Evolutionary conservation across 495 filamentous ascomycete species (phyloP).

Genomic region (Neurospora sublineolata): DNA sequence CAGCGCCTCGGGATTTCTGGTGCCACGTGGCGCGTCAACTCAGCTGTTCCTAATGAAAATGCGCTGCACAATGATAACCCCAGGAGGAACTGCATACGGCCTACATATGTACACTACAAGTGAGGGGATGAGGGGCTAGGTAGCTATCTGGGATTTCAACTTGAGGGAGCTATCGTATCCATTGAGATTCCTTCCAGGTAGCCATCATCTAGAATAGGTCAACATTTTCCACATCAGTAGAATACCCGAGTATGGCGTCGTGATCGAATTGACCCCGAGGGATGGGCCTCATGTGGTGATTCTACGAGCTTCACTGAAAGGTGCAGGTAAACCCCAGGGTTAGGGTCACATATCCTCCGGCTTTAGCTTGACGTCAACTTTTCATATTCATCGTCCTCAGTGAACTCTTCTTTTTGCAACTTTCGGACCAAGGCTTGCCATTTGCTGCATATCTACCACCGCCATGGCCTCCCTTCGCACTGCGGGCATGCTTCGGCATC

Average conservation of each 20-base stretch:
- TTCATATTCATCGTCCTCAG: not conserved
- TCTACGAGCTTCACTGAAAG: not conserved
- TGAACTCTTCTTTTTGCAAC: not conserved
- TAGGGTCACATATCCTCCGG: not conserved
- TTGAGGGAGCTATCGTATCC: not conserved
- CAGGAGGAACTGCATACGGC: not conserved
- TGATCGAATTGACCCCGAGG: not conserved
- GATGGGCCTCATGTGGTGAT: not conserved
- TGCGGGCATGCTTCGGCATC: conserved; percentile 22
- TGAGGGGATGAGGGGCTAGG: not conserved
- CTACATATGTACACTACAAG: not conserved
- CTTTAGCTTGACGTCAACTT: not conserved
- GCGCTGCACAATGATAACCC: not conserved
- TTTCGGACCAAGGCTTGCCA: not conserved
- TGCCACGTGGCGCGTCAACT: not conserved
- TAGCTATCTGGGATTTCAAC: not conserved
- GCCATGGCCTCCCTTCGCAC: not conserved
- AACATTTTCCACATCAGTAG: not conserved
- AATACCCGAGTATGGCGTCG: not conserved
- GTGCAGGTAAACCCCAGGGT: not conserved
- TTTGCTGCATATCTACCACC: conserved; percentile 24
- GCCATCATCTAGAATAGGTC: too few species aligned
- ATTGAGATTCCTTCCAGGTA: not conserved
- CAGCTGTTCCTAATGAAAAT: not conserved
- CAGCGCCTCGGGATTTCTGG: not conserved